Evolutionary conservation across 2,329 filamentous ascomycete genomes (phyloP), one percentile per base, ranked within the genome.

Genomic region (Raffaelea albimanens): DNA sequence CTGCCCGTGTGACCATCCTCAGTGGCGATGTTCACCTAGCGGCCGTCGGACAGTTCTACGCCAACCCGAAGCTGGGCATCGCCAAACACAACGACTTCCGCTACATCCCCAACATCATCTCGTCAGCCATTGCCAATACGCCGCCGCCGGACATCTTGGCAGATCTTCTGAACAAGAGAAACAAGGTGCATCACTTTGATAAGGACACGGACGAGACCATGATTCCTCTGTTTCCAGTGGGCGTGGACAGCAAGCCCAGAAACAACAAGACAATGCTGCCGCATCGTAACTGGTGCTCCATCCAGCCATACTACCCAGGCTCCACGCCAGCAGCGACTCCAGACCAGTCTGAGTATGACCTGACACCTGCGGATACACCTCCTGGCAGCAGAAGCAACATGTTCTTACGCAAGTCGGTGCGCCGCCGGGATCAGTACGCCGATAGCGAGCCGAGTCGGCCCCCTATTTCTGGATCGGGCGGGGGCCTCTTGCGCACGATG

Each of bases 51-150:
- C 90, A 95, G 56, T 97, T 98, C 67, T 96, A 91, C 67, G 93
- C 87, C 10, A 94, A 94, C 60, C 83, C 88, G 14, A 93, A 88
- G 63, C 72, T 91, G 20, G 67, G 68, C 5, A 70, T 95, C 29
- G 71, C 86, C 3, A 97, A 96, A 64, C 87, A 97, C 66, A 82
- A 82, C 55, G 93, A 98, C 62, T 90, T 93, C 59, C 78, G 93
- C 52, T 98, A 98, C 62, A 98, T 98, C 85, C 87, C 89, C 4
- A 98, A 98, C 58, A 69, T 98, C 50, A 82, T 97, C 55, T 94
- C 89, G 1, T 96, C 90, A 0, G 89, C 90, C 13, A 97, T 98
- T 60, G 91, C 85, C 57, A 96, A 98, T 61, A 82, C 85, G 14
- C 93, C 94, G 5, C 87, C 90, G 18, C 85, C 90, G 0, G 86